phyloP scores from a whole-genome alignment of 768 basidiomycete genomes.

The Rhodotorula kratochvilovae region DNA sequence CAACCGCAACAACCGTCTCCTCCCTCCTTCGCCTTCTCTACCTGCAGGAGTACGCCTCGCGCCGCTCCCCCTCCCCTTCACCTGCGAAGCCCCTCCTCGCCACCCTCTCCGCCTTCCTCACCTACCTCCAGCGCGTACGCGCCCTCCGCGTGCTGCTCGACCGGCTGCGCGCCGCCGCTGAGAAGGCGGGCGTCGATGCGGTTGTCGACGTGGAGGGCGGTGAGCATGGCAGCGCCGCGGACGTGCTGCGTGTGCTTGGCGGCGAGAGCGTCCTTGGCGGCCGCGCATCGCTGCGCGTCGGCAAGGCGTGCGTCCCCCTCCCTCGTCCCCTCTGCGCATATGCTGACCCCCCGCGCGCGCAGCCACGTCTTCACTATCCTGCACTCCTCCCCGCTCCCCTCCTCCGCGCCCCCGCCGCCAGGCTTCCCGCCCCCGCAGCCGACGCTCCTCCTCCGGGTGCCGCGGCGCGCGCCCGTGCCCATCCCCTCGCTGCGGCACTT shows the following conservation, averaged over 20 bases:
- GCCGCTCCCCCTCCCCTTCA: not conserved
- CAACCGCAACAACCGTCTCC: not conserved
- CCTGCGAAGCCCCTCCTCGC: slow-evolving; percentile 5
- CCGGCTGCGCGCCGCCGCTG: not conserved
- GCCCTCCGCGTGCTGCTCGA: not conserved
- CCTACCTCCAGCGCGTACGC: slow-evolving; percentile 6
- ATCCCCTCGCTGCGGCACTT: slow-evolving; percentile 21
- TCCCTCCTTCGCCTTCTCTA: slow-evolving; percentile 32
- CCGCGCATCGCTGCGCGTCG: slow-evolving; percentile 9
- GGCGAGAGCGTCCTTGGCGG: slow-evolving; percentile 29
- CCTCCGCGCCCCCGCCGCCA: not conserved
- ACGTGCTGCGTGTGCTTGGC: not conserved
- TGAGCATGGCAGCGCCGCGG: not conserved
- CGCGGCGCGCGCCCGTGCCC: slow-evolving; percentile 12
- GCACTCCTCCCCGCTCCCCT: slow-evolving; percentile 22
- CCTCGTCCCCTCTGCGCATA: not conserved
- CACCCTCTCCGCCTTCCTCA: slow-evolving; percentile 16
- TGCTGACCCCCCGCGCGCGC: not conserved
- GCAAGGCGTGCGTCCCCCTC: not conserved
- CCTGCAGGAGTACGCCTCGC: slow-evolving; percentile 23
- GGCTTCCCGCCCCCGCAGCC: not conserved
- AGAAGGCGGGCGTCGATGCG: not conserved
- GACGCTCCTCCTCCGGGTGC: not conserved
- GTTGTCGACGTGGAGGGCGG: not conserved
- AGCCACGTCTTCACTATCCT: slow-evolving; percentile 25